These are phyloP conservation scores for Patellaria atrata DNA, from an alignment of 495 filamentous ascomycete species.

Conservation along the genomic window DNA sequence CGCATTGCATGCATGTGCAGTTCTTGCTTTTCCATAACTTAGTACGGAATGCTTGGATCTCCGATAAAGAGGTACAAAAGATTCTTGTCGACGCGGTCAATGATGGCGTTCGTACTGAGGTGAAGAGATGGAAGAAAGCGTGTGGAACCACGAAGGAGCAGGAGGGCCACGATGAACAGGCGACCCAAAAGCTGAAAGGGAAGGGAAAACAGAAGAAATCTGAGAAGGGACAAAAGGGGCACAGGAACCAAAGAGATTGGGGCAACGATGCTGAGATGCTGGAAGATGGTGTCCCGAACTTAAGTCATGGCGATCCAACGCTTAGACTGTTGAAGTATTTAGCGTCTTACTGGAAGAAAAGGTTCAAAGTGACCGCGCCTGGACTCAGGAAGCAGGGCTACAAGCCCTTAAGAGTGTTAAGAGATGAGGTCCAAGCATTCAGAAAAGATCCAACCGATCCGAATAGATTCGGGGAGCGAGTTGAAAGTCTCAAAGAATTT, in stretches of 20 bases:
- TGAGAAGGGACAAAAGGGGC: slow-evolving; percentile 4
- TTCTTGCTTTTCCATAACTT: slow-evolving; percentile 79
- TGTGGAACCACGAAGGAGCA: slow-evolving; percentile 41
- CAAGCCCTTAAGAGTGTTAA: slow-evolving; percentile 50
- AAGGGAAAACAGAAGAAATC: slow-evolving; percentile 1
- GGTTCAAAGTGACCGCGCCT: slow-evolving; percentile 63
- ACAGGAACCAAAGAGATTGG: slow-evolving; percentile 54
- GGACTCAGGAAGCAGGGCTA: slow-evolving; percentile 84
- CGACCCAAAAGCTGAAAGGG: slow-evolving; percentile 2
- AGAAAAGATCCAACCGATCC: slow-evolving; percentile 45
- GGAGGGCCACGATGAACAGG: slow-evolving; percentile 27
- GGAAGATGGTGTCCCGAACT: slow-evolving; percentile 53
- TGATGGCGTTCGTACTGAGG: slow-evolving; percentile 48
- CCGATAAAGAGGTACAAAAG: slow-evolving; percentile 62
- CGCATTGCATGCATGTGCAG: slow-evolving; percentile 84
- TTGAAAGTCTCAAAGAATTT: slow-evolving; percentile 50
- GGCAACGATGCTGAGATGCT: slow-evolving; percentile 49
- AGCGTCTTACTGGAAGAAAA: slow-evolving; percentile 72
- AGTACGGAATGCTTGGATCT: slow-evolving; percentile 73
- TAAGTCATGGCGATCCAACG: slow-evolving; percentile 71
- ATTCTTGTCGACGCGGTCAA: slow-evolving; percentile 60
- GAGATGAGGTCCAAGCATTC: slow-evolving; percentile 50
- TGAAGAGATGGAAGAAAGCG: slow-evolving; percentile 57
- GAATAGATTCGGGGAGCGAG: slow-evolving; percentile 57
- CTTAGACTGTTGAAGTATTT: slow-evolving; percentile 62